Base-by-base conservation (phyloP, 1,284 basidiomycete species). In the Fomes fomentarius region DNA sequence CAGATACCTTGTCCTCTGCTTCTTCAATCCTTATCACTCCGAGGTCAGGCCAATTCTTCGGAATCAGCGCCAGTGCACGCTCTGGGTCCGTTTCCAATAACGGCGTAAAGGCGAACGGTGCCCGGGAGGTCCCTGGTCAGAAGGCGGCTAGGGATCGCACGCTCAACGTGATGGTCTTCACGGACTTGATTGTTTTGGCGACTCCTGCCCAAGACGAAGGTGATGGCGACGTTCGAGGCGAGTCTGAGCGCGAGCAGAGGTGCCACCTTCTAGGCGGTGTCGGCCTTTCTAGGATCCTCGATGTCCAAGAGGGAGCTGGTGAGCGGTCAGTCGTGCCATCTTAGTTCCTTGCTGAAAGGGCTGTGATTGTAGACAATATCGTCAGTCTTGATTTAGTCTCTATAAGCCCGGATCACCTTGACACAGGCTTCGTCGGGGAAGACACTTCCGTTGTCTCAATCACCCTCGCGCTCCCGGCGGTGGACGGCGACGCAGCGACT, bases 231-330 rank as follows among this genome's bases (percentile, higher is more conserved):
- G 30, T 19, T 76, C 79, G 15, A 70, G 70, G 25, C 69, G 33
- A 42, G 69, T 10, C 62, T 54, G 38, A 71, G 65, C 49, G 44
- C 38, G 51, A 48, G 14, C 67, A 69, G 15, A 47, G 71, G 25
- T 83, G 79, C 76, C 69, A 68, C 4, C 69, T 84, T 6, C 63
- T 83, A 9, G 75, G 81, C 1, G 73, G 76, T 15, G 66, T 83
- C 21, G 89, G 89, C 0, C 61, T 88, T 11, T 76, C 81, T 15
- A 76, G 81, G 47, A 70, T 90, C 9, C 63, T 90, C 3, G 76
- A 75, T 10, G 73, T 86, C 10, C 61, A 68, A 1, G 77, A 81
- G 9, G 50, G 24, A 35, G 50, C 65, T 33, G 61, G 67, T 17
- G 66, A 68, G 4, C 34, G 15, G 7, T 4, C 17, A 9, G 28